Evolutionary conservation across 352 stramenopile genomes (phyloP).

Genomic region (Phytophthora tubulina): DNA sequence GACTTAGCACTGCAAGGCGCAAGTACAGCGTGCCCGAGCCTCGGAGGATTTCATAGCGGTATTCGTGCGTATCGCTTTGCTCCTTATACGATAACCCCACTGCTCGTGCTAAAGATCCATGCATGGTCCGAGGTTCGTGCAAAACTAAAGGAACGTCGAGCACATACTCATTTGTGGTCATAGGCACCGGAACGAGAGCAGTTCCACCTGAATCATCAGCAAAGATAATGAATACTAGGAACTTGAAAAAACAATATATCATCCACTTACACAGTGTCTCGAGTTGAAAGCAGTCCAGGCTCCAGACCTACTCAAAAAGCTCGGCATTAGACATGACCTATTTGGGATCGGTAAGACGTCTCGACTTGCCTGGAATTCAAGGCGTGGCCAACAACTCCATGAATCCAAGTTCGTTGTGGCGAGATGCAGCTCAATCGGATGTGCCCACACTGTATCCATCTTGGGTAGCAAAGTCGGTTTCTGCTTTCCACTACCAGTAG

Average conservation of each 20-base stretch:
- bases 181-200: conserved; percentile 46
- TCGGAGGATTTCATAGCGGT: conserved; percentile 8
- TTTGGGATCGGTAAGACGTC: background rate
- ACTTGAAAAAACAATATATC: background rate
- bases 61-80: background rate
- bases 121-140: conserved; percentile 17
- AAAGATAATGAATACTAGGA: background rate
- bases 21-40: conserved; percentile 44
- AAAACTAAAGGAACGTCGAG: conserved; percentile 53
- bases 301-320: conserved; percentile 43
- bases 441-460: conserved; percentile 61
- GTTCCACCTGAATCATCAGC: conserved; percentile 36
- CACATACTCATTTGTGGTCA: conserved; percentile 50
- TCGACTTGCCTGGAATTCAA: conserved; percentile 50
- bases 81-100: conserved; percentile 29
- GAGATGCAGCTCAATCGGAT: conserved; percentile 68
- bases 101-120: conserved; percentile 32
- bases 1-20: conserved; percentile 44
- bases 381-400: conserved; percentile 47
- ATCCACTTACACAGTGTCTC: conserved; percentile 48
- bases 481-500: background rate
- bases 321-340: background rate
- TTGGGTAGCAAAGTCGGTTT: conserved; percentile 21
- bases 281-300: conserved; percentile 51
- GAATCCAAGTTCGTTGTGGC: conserved; percentile 11